These are phyloP conservation scores for Xylaria sp. DNA, from an alignment of 2,329 filamentous ascomycete species.

Conservation along the genomic window DNA sequence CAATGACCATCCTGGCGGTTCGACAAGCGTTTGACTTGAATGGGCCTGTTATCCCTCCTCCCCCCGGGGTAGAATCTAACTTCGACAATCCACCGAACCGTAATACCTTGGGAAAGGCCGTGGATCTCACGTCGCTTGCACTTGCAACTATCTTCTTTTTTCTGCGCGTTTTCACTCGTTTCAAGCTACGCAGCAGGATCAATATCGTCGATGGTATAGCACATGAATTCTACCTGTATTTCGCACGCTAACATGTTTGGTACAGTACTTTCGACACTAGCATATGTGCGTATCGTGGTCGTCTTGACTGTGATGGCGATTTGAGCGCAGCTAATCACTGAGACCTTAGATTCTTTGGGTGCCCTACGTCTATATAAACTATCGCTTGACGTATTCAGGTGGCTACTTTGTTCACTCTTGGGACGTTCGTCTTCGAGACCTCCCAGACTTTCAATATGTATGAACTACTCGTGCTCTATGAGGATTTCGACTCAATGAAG, in stretches of 20 bases:
- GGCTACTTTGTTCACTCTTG: neutral
- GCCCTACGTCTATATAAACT: neutral
- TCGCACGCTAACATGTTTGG: neutral
- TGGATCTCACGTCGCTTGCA: neutral
- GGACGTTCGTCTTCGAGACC: neutral
- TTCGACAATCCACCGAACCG: neutral
- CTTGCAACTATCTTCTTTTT: neutral
- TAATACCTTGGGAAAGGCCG: neutral
- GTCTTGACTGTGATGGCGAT: neutral
- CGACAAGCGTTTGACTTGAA: neutral
- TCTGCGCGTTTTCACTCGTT: neutral
- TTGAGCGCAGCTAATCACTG: neutral
- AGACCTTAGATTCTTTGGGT: neutral
- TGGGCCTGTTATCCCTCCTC: neutral
- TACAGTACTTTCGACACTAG: neutral
- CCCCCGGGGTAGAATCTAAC: neutral
- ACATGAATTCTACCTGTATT: neutral
- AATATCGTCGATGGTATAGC: neutral
- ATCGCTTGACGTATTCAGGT: neutral
- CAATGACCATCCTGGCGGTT: neutral
- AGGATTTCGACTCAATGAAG: neutral
- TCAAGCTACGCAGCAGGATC: neutral
- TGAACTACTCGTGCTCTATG: neutral
- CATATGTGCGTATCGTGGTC: neutral
- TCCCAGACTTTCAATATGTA: slow-evolving; percentile 1